phyloP scores from a whole-genome alignment of 2,329 filamentous ascomycete species.

The Gremmenia infestans region DNA sequence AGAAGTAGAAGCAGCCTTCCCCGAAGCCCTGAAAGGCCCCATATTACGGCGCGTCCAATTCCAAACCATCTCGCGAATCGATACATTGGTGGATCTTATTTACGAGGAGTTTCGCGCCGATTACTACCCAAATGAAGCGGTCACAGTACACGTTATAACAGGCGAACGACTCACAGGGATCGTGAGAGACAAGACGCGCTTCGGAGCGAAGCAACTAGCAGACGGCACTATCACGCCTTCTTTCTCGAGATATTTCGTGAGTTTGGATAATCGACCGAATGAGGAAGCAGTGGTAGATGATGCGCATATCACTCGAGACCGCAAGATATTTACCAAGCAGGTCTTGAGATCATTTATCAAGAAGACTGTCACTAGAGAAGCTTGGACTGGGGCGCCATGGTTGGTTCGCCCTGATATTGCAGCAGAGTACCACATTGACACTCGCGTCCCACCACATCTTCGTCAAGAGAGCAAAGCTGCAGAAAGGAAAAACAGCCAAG shows the following conservation, averaged over 20 bases:
- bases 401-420: slow-evolving; percentile 85
- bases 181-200: slow-evolving; percentile 81
- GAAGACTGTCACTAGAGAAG: slow-evolving; percentile 84
- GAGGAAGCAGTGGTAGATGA: slow-evolving; percentile 77
- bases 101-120: slow-evolving; percentile 81
- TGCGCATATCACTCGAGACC: slow-evolving; percentile 77
- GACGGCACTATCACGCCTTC: slow-evolving; percentile 68
- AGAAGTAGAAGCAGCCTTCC: slow-evolving; percentile 88
- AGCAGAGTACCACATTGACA: slow-evolving; percentile 77
- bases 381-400: slow-evolving; percentile 97
- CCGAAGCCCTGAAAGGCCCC: slow-evolving; percentile 83
- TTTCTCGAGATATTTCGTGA: slow-evolving; percentile 76
- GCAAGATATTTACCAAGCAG: slow-evolving; percentile 90
- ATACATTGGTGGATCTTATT: slow-evolving; percentile 66
- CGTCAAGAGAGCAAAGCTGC: slow-evolving; percentile 74
- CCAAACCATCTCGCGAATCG: slow-evolving; percentile 81
- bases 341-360: slow-evolving; percentile 93
- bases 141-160: slow-evolving; percentile 65
- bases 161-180: slow-evolving; percentile 67
- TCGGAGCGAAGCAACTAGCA: slow-evolving; percentile 55
- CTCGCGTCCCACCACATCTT: slow-evolving; percentile 76
- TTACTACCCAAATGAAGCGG: slow-evolving; percentile 84
- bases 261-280: slow-evolving; percentile 60
- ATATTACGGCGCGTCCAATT: slow-evolving; percentile 90
- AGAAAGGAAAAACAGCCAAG: slow-evolving; percentile 68